phyloP scores from a whole-genome alignment of 768 basidiomycete genomes.

The Leucogyrophana mollusca region DNA sequence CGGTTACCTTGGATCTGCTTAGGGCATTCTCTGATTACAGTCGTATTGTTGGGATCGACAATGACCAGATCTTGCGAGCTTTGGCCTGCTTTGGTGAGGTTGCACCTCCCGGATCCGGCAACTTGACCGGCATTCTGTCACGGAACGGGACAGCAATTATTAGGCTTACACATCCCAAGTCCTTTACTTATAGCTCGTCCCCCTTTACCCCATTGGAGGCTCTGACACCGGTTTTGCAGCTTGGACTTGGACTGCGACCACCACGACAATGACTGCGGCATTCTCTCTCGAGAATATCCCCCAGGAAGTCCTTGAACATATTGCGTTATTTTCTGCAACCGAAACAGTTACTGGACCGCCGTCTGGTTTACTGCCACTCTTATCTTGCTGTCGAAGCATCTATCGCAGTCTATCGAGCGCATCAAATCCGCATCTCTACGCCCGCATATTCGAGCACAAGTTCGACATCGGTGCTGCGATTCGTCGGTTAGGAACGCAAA shows the following conservation, averaged over 20 bases:
- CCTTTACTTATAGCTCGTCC: neutral
- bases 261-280: slow-evolving; percentile 10
- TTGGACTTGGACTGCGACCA: slow-evolving; percentile 4
- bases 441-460: slow-evolving; percentile 62
- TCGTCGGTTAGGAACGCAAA: slow-evolving; percentile 46
- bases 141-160: no score
- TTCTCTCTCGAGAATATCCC: slow-evolving; percentile 53
- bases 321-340: slow-evolving; percentile 66
- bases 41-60: no score
- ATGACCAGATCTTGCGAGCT: no score
- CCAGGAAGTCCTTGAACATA: slow-evolving; percentile 75
- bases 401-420: slow-evolving; percentile 48
- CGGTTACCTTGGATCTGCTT: no score
- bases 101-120: no score
- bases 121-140: no score
- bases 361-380: slow-evolving; percentile 52
- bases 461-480: slow-evolving; percentile 59
- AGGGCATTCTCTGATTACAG: no score
- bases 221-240: neutral
- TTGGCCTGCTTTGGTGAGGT: no score
- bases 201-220: slow-evolving; percentile 3
- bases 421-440: slow-evolving; percentile 69
- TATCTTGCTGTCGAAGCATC: slow-evolving; percentile 47
- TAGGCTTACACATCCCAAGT: no score
- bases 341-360: slow-evolving; percentile 58